A percentile compares a stretch with the other conserved stretches of the same genome.
phyloP scores from a whole-genome alignment of 345 rosid genomes.

The Bruguiera gymnorhiza region DNA sequence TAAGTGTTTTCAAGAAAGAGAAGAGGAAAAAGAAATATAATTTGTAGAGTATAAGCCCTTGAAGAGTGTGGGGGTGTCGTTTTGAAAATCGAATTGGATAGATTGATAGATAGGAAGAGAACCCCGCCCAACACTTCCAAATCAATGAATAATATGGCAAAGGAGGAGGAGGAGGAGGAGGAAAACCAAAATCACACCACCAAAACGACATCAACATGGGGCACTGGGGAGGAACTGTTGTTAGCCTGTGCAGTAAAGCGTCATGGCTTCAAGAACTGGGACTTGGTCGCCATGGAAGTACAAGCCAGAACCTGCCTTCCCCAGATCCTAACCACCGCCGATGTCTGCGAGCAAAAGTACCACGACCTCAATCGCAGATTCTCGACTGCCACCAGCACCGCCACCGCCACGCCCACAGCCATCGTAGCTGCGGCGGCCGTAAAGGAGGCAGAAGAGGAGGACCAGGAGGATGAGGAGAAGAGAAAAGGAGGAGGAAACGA shows the following conservation, averaged over 20 bases:
- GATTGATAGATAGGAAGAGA: not conserved
- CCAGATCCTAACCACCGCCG: conserved; percentile 40
- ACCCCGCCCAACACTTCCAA: not conserved
- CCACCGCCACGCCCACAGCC: conserved; percentile 30
- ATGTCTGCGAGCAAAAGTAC: conserved; percentile 53
- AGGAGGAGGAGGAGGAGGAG: not conserved
- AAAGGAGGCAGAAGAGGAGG: conserved; percentile 4
- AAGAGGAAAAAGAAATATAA: not conserved
- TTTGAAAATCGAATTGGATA: not conserved
- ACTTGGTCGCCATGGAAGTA: conserved; percentile 65
- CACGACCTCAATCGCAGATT: conserved; percentile 66
- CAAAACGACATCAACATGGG: conserved; percentile 41
- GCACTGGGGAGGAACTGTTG: conserved; percentile 78
- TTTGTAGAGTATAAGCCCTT: not conserved
- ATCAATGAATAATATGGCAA: not conserved
- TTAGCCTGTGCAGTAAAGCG: conserved; percentile 82
- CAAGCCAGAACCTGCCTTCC: conserved; percentile 52
- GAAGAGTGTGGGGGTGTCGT: not conserved
- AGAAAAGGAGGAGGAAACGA: not conserved
- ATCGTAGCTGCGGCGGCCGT: not conserved
- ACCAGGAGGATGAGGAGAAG: too few species aligned
- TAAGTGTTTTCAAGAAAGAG: not conserved
- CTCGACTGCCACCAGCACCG: conserved; percentile 4
- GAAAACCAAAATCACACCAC: not conserved
- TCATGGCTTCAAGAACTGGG: conserved; percentile 73